Base-by-base conservation (phyloP, 768 basidiomycete species). In the Calocera viscosa region DNA sequence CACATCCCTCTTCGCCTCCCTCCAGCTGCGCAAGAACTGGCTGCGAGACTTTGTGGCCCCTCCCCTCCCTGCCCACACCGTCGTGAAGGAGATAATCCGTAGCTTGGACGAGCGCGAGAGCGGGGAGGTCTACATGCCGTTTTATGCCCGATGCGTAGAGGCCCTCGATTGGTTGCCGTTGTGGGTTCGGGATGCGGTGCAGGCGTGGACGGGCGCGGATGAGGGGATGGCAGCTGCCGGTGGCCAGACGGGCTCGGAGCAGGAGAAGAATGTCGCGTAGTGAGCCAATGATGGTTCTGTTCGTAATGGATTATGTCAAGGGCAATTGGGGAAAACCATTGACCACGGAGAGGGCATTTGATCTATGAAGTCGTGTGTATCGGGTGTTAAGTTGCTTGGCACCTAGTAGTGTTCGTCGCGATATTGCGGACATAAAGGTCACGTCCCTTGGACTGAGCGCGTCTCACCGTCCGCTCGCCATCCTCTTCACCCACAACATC, bases 51-150 rank as follows among this genome's bases (percentile, higher is more conserved):
- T 98, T 79, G 81, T 93, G 72, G 81, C 86, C 60, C 93, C 93
- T 0, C 83, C 86, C 32, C 72, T 94, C 22, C 80, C 82, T 63
- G 88, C 93, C 0, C 81, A 91, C 60, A 78, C 82, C 2, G 80
- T 95, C 11, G 90, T 90, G 65, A 93, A 94, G 75, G 80, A 79
- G 34, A 85, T 97, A 73, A 90, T 98, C 66, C 77, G 84, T 34
- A 89, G 89, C 0, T 74, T 96, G 65, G 90, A 96, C 74, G 84
- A 85, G 63, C 87, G 89, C 69, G 86, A 94, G 71, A 88, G 87
- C 16, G 82, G 83, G 67, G 82, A 80, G 22, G 82, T 94, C 68
- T 76, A 83, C 70, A 71, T 91, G 69, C 93, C 93, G 17, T 69
- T 69, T 5, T 76, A 74, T 69, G 70, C 73, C 3, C 64, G 0